Evolutionary conservation across 495 filamentous ascomycete genomes (phyloP), one percentile per base, ranked within the genome.

Genomic region (Lentithecium fluviatile): DNA sequence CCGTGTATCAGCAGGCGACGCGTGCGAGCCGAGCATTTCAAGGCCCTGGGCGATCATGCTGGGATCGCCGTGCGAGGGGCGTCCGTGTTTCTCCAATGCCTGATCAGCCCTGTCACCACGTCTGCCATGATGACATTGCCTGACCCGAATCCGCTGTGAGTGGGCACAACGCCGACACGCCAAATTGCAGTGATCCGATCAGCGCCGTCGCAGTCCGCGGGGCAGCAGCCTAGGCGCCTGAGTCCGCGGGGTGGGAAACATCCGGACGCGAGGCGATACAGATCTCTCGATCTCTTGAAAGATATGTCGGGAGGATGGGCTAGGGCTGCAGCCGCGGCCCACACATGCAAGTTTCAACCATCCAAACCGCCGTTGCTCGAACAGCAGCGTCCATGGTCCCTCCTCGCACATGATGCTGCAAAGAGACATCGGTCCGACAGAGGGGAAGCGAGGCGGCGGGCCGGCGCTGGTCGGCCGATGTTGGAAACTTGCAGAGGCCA

Each of bases 31-130:
- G 20, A 6, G 6, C n/a, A n/a, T n/a, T n/a, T n/a, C n/a, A 1
- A n/a, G 51, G 24, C 2, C 11, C 6, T 7, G 20, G 24, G 37
- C 37, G 59, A 62, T 55, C 58, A 17, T 17, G 17, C 19, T 47
- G 58, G 54, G 50, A 52, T 45, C 58, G 53, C 60, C 46, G 60
- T 19, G 56, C 15, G 34, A 21, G 15, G 21, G 11, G 40, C 36
- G 60, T 48, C 61, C 48, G 61, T 64, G 61, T 64, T 64, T 64
- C 60, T 58, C 60, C 54, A 57, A 49, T 54, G 54, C 54, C 37
- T 58, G 61, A 58, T 64, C 54, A 54, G 55, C 61, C 60, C 46
- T 51, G 52, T 32, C 51, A 56, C 32, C 20, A 49, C 49, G 34
- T 25, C 21, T 15, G n/a, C 36, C 13, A 63, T 52, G 60, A 57